phyloP scores from a whole-genome alignment of 768 basidiomycete genomes.

The Russula virescens region DNA sequence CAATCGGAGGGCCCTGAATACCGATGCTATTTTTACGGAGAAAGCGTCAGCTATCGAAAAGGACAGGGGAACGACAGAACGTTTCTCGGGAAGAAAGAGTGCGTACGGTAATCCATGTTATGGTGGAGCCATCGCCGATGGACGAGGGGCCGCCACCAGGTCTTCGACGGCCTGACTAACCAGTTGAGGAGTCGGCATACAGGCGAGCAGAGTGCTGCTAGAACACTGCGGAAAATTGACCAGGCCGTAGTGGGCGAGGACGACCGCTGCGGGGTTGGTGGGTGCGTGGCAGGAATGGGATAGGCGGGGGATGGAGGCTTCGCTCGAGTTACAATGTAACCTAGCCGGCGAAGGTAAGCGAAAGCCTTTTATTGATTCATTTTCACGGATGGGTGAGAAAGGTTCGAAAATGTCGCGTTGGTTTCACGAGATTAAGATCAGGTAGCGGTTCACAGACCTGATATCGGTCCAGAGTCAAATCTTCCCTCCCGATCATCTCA shows the following conservation, averaged over 20 bases:
- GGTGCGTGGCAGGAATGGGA: constrained; percentile 40
- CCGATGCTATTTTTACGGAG: constrained; percentile 40
- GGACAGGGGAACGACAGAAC: neutral
- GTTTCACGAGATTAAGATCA: too few species aligned
- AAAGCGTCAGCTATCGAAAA: neutral
- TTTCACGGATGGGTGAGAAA: too few species aligned
- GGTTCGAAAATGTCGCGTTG: too few species aligned
- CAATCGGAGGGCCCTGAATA: constrained; percentile 68
- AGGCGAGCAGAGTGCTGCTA: constrained; percentile 30
- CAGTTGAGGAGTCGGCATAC: constrained; percentile 29
- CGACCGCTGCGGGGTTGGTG: constrained; percentile 20
- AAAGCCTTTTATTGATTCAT: constrained; percentile 52
- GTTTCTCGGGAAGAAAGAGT: neutral
- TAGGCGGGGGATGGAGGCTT: constrained; percentile 52
- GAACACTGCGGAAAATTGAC: constrained; percentile 35
- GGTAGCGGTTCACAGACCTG: constrained; percentile 52
- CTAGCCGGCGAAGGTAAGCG: constrained; percentile 85
- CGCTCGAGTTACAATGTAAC: constrained; percentile 83
- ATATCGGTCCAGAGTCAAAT: constrained; percentile 77
- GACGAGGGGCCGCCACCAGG: constrained; percentile 66
- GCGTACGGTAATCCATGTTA: constrained; percentile 50
- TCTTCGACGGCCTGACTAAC: constrained; percentile 34
- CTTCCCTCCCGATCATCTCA: constrained; percentile 77
- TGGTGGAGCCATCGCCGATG: constrained; percentile 44
- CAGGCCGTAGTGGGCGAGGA: constrained; percentile 10